Evolutionary conservation across 2,329 filamentous ascomycete genomes (phyloP), one percentile per base, ranked within the genome.

Genomic region (Dactylella cylindrospora): DNA sequence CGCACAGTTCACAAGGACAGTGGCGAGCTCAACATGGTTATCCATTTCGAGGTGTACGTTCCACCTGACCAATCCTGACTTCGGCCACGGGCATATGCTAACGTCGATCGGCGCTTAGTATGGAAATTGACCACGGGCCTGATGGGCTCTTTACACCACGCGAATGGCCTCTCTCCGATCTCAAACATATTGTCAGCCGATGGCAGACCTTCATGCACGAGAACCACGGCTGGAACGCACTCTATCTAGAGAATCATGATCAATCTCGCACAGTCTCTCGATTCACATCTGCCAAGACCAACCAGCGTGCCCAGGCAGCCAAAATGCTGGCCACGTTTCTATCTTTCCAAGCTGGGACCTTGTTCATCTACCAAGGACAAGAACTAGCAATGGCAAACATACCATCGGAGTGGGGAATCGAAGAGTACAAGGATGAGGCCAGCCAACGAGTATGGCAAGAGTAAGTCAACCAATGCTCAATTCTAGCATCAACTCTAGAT

Each of bases 191-290:
- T 13, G 13, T 31, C 9, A 13, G 75, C 59, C 80, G 78, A 47
- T 82, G 80, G 79, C 81, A 84, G 69, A 75, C 72, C 3, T 78
- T 83, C 69, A 79, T 84, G 76, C 77, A 79, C 64, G 75, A n/a
- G 28, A 31, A 31, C 28, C 9, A 31, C 13, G 28, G 28, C 28
- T 31, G 28, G 28, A 31, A 8, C 8, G 13, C 28, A 31, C 9
- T 31, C 13, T 31, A 9, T 31, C 8, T 31, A 13, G 28, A 31
- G 28, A 31, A 31, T 13, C 28, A 31, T 13, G 28, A 31, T n/a
- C 28, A 31, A 31, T 13, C 9, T 31, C 28, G 28, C 9, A 9
- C 28, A 13, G 13, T 31, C 8, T 31, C 28, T 31, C 28, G 28
- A 8, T 31, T 31, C 28, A 9, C 9, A 8, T 31, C 28, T 31